These are phyloP conservation scores for Sequoiadendron giganteum DNA, from an alignment of 75 land plant species.

Conservation along the genomic window DNA sequence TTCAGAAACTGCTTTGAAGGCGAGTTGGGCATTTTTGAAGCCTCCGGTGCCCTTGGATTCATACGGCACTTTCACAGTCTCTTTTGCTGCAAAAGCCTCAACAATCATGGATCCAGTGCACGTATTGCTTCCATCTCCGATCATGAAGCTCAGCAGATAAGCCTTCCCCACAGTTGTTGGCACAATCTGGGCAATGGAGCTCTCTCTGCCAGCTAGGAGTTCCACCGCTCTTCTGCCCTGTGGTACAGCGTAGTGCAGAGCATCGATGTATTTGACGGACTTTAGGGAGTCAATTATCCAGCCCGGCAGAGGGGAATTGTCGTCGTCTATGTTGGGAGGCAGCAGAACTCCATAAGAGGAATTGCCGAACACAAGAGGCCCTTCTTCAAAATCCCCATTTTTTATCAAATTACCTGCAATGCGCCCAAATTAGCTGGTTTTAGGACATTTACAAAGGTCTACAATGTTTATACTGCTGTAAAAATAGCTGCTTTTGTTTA, in stretches of 20 bases:
- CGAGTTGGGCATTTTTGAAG: slow-evolving; percentile 29
- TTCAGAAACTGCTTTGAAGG: slow-evolving; percentile 31
- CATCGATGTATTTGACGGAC: slow-evolving; percentile 59
- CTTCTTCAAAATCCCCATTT: slow-evolving; percentile 67
- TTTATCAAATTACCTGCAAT: slow-evolving; percentile 54
- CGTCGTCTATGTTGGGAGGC: slow-evolving; percentile 52
- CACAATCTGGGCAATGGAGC: slow-evolving; percentile 58
- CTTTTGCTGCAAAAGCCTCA: slow-evolving; percentile 29
- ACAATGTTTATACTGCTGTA: no score
- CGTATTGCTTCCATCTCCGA: slow-evolving; percentile 50
- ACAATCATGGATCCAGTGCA: slow-evolving; percentile 38
- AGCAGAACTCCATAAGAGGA: slow-evolving; percentile 58
- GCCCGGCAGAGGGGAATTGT: slow-evolving; percentile 66
- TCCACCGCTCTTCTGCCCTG: slow-evolving; percentile 54
- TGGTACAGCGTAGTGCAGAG: neutral
- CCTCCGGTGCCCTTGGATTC: slow-evolving; percentile 35
- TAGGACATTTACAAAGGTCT: no score
- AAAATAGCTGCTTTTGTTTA: neutral
- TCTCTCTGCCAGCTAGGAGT: slow-evolving; percentile 63
- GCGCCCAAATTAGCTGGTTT: neutral
- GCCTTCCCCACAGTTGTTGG: slow-evolving; percentile 28
- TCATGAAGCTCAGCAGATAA: slow-evolving; percentile 50
- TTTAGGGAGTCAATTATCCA: slow-evolving; percentile 80
- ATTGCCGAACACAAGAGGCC: slow-evolving; percentile 48
- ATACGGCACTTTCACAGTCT: neutral